These are phyloP conservation scores for Niveomyces coronatus DNA, from an alignment of 2,329 filamentous ascomycete species.

Conservation along the genomic window DNA sequence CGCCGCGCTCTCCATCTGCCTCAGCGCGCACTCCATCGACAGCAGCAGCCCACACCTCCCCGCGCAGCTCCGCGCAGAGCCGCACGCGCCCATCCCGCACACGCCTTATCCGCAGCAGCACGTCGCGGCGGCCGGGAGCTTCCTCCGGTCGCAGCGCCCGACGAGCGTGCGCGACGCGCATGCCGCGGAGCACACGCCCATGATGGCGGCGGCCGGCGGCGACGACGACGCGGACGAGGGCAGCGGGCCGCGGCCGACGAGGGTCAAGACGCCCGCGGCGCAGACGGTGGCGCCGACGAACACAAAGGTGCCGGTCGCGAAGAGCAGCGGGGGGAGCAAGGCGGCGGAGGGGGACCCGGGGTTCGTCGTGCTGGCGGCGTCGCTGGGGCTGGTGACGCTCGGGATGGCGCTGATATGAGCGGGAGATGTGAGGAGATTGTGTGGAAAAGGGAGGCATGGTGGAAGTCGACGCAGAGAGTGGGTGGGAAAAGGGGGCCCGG, in stretches of 20 bases:
- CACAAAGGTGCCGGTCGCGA: conserved; percentile 6
- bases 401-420: conserved; percentile 6
- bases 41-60: not conserved
- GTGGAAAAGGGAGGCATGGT: too few species aligned
- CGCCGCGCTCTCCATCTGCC: conserved; percentile 6
- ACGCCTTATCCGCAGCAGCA: too few species aligned
- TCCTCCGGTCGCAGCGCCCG: not conserved
- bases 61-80: not conserved
- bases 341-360: not conserved
- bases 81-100: too few species aligned
- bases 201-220: not conserved
- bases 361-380: conserved; percentile 6
- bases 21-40: conserved; percentile 2
- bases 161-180: conserved; percentile 1
- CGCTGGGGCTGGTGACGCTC: conserved; percentile 4
- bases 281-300: conserved; percentile 4
- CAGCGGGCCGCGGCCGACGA: conserved; percentile 1
- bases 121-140: not conserved
- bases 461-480: too few species aligned
- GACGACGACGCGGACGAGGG: not conserved
- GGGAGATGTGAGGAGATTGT: too few species aligned
- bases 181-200: not conserved
- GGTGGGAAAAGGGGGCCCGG: too few species aligned
- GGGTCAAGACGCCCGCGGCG: conserved; percentile 6
- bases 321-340: not conserved